phyloP scores from a whole-genome alignment of 2,329 filamentous ascomycete genomes.

The Chrysosporium keratinophilum region DNA sequence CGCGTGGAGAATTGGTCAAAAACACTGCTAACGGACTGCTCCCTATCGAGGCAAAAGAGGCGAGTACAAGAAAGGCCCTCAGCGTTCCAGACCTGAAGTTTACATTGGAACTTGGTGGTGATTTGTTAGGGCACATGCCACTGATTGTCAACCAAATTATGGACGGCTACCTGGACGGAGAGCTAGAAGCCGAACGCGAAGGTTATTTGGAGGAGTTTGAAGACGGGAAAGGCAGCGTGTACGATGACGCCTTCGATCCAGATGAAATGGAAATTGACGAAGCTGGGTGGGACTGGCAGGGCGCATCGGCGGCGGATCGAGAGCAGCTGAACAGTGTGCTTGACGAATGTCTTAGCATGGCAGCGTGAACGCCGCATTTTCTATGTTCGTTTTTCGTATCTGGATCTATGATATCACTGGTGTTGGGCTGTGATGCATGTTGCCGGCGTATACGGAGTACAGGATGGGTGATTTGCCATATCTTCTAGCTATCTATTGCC shows the following conservation, averaged over 20 bases:
- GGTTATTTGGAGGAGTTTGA: conserved; percentile 19
- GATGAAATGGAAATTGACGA: conserved; percentile 37
- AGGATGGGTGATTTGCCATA: neutral
- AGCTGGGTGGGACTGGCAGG: conserved; percentile 31
- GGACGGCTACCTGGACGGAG: conserved; percentile 62
- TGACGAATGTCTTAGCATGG: conserved; percentile 36
- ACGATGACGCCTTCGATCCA: conserved; percentile 20
- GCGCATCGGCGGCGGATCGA: conserved; percentile 27
- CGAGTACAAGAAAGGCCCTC: conserved; percentile 59
- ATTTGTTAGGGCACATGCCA: conserved; percentile 66
- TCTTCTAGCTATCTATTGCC: neutral
- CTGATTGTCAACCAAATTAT: conserved; percentile 60
- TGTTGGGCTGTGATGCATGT: conserved; percentile 3
- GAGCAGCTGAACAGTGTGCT: conserved; percentile 31
- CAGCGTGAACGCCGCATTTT: conserved; percentile 21
- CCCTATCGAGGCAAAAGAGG: conserved; percentile 69
- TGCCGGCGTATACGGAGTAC: neutral
- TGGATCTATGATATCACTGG: neutral
- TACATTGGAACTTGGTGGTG: conserved; percentile 64
- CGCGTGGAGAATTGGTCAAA: conserved; percentile 61
- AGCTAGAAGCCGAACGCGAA: conserved; percentile 48
- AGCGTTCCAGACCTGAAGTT: conserved; percentile 69
- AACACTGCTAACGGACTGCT: conserved; percentile 64
- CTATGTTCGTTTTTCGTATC: neutral
- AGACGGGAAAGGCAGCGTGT: conserved; percentile 15